Evolutionary conservation across 192 early-diverging fungal species (phyloP).

Genomic region (Lobosporangium transversale): DNA sequence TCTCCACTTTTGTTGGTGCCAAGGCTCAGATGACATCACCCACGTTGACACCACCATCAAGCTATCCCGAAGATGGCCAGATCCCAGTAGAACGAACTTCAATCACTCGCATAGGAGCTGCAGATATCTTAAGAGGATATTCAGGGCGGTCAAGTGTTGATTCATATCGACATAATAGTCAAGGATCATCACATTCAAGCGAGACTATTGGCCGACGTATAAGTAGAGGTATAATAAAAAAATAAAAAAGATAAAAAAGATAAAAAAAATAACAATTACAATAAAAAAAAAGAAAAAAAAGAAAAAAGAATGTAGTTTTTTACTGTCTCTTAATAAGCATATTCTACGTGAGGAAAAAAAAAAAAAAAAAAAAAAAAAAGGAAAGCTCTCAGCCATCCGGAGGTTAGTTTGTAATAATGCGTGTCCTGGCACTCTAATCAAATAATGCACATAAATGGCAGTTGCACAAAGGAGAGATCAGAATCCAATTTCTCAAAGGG

Average conservation of each 20-base stretch:
- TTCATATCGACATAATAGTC: constrained; percentile 27
- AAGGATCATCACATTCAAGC: constrained; percentile 35
- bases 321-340: background rate
- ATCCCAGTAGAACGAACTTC: constrained; percentile 23
- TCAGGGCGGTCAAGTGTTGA: constrained; percentile 35
- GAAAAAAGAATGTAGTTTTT: too few species aligned
- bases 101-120: constrained; percentile 9
- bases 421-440: too few species aligned
- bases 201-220: constrained; percentile 35
- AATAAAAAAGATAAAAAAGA: too few species aligned
- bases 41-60: constrained; percentile 23
- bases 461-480: too few species aligned
- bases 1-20: constrained; percentile 24
- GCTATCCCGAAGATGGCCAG: constrained; percentile 22
- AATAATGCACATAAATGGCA: too few species aligned
- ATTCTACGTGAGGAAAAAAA: too few species aligned
- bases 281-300: background rate
- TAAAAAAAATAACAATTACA: too few species aligned
- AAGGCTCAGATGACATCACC: constrained; percentile 36
- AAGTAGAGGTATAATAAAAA: constrained; percentile 22
- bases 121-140: constrained; percentile 31
- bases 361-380: too few species aligned
- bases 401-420: too few species aligned
- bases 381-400: too few species aligned
- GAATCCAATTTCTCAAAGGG: too few species aligned